phyloP scores from a whole-genome alignment of 2,329 filamentous ascomycete genomes.

The Colletotrichum melonis region DNA sequence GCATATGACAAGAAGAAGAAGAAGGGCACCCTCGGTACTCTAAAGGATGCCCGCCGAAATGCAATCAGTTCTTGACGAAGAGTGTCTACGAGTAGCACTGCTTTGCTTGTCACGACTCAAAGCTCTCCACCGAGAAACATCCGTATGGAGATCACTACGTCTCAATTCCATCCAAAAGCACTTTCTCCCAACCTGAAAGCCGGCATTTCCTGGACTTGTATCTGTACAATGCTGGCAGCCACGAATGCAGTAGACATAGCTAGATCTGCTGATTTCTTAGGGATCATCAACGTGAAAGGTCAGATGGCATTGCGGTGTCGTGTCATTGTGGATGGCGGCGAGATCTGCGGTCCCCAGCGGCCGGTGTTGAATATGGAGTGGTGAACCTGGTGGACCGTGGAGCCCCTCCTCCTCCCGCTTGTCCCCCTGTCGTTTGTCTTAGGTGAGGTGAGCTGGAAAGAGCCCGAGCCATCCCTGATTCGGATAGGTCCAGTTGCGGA shows the following conservation, averaged over 20 bases:
- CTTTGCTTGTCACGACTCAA: neutral
- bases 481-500: slow-evolving; percentile 13
- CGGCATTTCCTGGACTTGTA: neutral
- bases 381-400: neutral
- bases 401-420: neutral
- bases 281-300: neutral
- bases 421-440: neutral
- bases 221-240: neutral
- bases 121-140: too few species aligned
- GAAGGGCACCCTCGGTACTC: neutral
- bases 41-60: neutral
- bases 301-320: neutral
- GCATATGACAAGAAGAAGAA: neutral
- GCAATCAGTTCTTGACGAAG: neutral
- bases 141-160: neutral
- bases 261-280: neutral
- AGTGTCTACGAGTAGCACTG: neutral
- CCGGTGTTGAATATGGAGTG: neutral
- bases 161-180: neutral
- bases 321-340: neutral
- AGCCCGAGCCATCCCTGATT: slow-evolving; percentile 1
- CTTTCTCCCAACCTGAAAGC: neutral
- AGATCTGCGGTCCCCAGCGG: neutral
- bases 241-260: neutral
- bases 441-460: slow-evolving; percentile 25